Base-by-base conservation (phyloP, 495 filamentous ascomycete genomes). In the Hypoxylon trugodes region DNA sequence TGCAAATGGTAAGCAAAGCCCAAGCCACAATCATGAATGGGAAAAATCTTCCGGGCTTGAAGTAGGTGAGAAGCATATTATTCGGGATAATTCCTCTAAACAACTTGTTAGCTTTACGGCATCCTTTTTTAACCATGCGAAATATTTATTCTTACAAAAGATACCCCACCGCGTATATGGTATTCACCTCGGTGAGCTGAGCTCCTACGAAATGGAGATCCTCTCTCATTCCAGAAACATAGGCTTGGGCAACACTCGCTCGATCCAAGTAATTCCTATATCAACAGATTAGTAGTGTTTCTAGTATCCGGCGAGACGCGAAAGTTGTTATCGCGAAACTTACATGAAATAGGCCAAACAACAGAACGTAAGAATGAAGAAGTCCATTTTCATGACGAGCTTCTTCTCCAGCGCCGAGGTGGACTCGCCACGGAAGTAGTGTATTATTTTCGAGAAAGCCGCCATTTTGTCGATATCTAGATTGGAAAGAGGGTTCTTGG, bases 21-120 rank as follows among this genome's bases (percentile, higher is more conserved):
- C 37, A 41, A 18, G 21, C 15, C 8, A 18, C 6, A 18, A 41
- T 41, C 37, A 41, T 41, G 15, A 41, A 41, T 18, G 37, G 37
- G 15, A 41, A 41, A 18, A 41, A 41, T 41, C 37, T 41, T 41
- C 37, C 37, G 3, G 37, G 37, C 21, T 41, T 41, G 15, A 41
- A 41, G 15, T 41, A 41, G 37, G 37, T 41, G 37, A 41, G 37
- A 8, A 41, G 37, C 37, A 41, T 41, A 18, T 41, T 41, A 18
- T 41, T 41, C 15, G 37, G 37, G 15, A 41, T 41, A 41, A 41
- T 41, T 6, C 37, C 37, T 18, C 37, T 41, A 9, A 6, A 41
- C 13, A 13, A 18, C 15, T 13, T 15, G 12, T 41, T 18, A 41
- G 37, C 37, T 2, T 15, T 2, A 18, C 16, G 12, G 37, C 15